phyloP scores from a whole-genome alignment of 1,284 basidiomycete species.

The Puccinia novopanici region DNA sequence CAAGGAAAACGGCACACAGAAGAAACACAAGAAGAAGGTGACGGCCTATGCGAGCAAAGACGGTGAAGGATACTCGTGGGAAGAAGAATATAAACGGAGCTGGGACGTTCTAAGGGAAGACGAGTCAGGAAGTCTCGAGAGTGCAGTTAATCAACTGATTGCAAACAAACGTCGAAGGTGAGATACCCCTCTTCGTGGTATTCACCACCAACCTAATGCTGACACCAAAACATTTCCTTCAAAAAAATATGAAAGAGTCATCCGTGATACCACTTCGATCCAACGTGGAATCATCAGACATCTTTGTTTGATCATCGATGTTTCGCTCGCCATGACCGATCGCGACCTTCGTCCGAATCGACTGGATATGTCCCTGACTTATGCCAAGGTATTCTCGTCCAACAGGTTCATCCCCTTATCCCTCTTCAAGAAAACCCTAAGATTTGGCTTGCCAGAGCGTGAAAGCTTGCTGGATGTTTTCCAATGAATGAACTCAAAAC shows the following conservation, averaged over 20 bases:
- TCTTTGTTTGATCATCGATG: conserved; percentile 82
- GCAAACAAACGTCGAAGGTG: conserved; percentile 81
- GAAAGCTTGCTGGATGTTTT: neutral
- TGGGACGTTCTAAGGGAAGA: conserved; percentile 98
- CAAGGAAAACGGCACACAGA: neutral
- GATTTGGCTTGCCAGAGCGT: neutral
- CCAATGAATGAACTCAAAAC: neutral
- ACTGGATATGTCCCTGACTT: conserved; percentile 84
- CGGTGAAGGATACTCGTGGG: conserved; percentile 75
- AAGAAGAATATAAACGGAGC: conserved; percentile 86
- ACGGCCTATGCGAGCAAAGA: conserved; percentile 50
- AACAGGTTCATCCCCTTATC: neutral
- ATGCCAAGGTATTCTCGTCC: conserved; percentile 64
- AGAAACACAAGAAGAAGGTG: conserved; percentile 46
- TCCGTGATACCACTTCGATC: conserved; percentile 81
- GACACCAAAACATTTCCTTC: neutral
- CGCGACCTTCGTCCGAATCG: conserved; percentile 92
- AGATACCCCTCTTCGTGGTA: conserved; percentile 52
- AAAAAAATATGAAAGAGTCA: conserved; percentile 42
- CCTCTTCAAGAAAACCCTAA: neutral
- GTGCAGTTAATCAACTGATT: conserved; percentile 83
- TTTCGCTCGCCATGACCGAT: conserved; percentile 89
- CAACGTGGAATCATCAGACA: conserved; percentile 95
- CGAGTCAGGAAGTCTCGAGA: conserved; percentile 83
- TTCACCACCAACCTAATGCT: conserved; percentile 14